phyloP scores from a whole-genome alignment of 1,284 basidiomycete species.

The Ceratobasidium theobromae region DNA sequence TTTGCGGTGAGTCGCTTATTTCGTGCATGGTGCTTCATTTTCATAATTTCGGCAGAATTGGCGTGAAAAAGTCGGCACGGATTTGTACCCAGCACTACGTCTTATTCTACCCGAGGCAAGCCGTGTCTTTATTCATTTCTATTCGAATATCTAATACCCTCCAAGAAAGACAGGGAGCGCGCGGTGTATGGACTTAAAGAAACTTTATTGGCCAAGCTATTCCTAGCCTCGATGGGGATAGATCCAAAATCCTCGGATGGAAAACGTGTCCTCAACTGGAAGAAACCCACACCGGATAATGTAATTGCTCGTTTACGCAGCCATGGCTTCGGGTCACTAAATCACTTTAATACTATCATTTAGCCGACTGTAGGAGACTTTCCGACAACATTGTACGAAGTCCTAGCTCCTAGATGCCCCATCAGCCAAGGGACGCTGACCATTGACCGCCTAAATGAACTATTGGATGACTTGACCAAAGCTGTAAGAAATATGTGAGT shows the following conservation, averaged over 20 bases:
- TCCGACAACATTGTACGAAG: constrained; percentile 79
- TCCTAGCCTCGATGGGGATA: constrained; percentile 84
- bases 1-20: constrained; percentile 59
- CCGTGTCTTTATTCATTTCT: constrained; percentile 4
- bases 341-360: not conserved
- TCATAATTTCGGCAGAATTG: constrained; percentile 57
- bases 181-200: constrained; percentile 91
- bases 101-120: constrained; percentile 72
- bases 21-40: not conserved
- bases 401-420: constrained; percentile 80
- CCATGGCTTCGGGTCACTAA: not conserved
- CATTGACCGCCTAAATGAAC: constrained; percentile 76
- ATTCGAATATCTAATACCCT: not conserved
- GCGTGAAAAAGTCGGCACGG: constrained; percentile 70
- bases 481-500: constrained; percentile 67
- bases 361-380: constrained; percentile 80
- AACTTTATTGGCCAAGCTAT: constrained; percentile 84
- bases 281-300: constrained; percentile 70
- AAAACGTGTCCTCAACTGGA: constrained; percentile 83
- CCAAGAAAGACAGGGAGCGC: constrained; percentile 85
- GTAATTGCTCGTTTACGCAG: constrained; percentile 48
- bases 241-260: constrained; percentile 76
- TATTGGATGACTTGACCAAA: constrained; percentile 73
- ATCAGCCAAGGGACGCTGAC: constrained; percentile 74
- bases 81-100: constrained; percentile 73